phyloP scores from a whole-genome alignment of 768 basidiomycete genomes.

The Holtermanniella nyarrowii region DNA sequence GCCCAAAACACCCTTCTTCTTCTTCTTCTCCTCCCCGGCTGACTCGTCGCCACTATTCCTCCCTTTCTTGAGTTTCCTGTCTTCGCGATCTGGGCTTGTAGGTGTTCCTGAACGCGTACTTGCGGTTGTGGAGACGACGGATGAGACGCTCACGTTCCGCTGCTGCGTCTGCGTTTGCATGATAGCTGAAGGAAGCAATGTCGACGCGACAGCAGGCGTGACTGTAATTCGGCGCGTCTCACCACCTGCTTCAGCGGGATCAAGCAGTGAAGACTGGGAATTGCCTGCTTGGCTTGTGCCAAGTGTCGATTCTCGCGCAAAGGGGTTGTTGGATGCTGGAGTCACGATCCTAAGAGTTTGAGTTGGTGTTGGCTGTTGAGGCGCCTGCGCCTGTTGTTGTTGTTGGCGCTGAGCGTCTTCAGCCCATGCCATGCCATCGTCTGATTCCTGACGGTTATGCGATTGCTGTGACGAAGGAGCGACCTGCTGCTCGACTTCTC shows the following conservation, averaged over 20 bases:
- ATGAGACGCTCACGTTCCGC: slow-evolving; percentile 50
- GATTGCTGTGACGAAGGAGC: too few species aligned
- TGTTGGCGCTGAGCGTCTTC: slow-evolving; percentile 47
- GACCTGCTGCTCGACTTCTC: slow-evolving; percentile 2
- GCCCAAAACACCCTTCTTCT: slow-evolving; percentile 63
- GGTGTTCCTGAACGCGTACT: slow-evolving; percentile 13
- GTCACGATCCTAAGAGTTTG: slow-evolving; percentile 32
- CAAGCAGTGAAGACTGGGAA: slow-evolving; percentile 37
- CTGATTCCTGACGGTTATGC: slow-evolving; percentile 45
- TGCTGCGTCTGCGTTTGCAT: slow-evolving; percentile 13
- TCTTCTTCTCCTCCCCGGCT: slow-evolving; percentile 40
- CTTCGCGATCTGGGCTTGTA: slow-evolving; percentile 32
- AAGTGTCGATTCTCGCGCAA: slow-evolving; percentile 13
- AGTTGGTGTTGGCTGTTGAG: slow-evolving; percentile 2
- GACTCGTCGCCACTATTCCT: slow-evolving; percentile 16
- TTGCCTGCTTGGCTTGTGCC: slow-evolving; percentile 19
- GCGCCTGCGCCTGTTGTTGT: slow-evolving; percentile 3
- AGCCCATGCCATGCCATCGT: slow-evolving; percentile 85
- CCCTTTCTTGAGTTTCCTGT: slow-evolving; percentile 44
- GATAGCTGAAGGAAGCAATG: slow-evolving; percentile 20
- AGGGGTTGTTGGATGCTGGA: slow-evolving; percentile 29
- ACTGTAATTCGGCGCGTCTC: slow-evolving; percentile 69
- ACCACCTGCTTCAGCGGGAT: slow-evolving; percentile 53
- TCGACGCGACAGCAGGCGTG: slow-evolving; percentile 61
- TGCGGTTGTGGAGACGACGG: slow-evolving; percentile 14